phyloP scores from a whole-genome alignment of 306 rosid species.

The Elaeagnus macrophylla region DNA sequence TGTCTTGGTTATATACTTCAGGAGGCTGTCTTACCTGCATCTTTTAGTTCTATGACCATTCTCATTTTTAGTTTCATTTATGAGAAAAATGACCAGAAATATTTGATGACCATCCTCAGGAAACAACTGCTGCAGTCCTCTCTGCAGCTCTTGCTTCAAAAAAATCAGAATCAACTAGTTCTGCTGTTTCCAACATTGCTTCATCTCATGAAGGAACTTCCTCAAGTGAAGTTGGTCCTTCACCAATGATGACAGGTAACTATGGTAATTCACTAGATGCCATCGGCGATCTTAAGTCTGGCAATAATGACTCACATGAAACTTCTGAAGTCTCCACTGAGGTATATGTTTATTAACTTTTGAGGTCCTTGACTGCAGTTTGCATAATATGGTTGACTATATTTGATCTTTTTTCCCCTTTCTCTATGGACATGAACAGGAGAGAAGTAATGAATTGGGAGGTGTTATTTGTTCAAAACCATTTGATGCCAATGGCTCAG shows the following conservation, averaged over 20 bases:
- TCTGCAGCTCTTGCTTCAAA: constrained; percentile 51
- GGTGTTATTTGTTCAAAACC: constrained; percentile 12
- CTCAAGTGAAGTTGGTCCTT: constrained; percentile 10
- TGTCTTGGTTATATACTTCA: too few relatives aligned
- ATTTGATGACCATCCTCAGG: constrained; percentile 25
- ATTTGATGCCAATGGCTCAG: constrained; percentile 10
- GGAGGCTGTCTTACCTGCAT: neutral
- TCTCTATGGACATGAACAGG: constrained; percentile 9
- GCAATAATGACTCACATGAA: constrained; percentile 10
- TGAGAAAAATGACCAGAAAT: neutral
- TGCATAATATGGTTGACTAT: neutral
- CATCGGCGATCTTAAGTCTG: constrained; percentile 8
- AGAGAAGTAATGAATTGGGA: constrained; percentile 14
- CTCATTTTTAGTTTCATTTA: neutral
- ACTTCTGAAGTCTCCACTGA: constrained; percentile 12
- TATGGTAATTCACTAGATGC: constrained; percentile 17
- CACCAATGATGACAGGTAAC: constrained; percentile 7
- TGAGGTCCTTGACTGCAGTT: neutral
- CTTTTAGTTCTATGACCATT: neutral
- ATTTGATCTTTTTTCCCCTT: neutral
- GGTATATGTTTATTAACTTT: constrained; percentile 17
- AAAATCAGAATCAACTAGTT: constrained; percentile 30
- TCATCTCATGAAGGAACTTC: constrained; percentile 20
- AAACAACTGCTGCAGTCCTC: constrained; percentile 42
- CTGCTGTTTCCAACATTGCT: constrained; percentile 17